These are phyloP conservation scores for Sphagnum tenellum DNA, from an alignment of 225 moss, liverwort and hornwort genomes.

Conservation along the genomic window DNA sequence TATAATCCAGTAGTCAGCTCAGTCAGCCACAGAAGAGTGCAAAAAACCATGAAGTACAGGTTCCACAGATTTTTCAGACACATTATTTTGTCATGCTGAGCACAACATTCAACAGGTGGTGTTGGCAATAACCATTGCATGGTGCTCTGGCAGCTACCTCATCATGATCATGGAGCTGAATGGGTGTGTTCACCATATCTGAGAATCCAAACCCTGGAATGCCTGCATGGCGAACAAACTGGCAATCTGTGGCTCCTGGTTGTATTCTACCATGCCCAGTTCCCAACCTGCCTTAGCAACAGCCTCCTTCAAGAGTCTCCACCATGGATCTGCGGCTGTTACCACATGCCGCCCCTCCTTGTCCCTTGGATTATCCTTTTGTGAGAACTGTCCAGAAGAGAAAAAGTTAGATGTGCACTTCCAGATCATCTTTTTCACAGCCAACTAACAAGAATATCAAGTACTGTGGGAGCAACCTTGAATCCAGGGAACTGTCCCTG, in stretches of 20 bases:
- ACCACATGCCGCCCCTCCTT: conserved; percentile 27
- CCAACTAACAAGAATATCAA: too few species aligned
- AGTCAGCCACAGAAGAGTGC: too few species aligned
- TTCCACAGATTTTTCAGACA: too few species aligned
- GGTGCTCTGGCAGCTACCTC: conserved; percentile 34
- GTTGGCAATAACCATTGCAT: neutral
- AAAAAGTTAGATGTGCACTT: too few species aligned
- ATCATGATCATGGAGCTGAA: conserved; percentile 76
- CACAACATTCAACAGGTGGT: neutral
- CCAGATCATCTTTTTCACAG: too few species aligned
- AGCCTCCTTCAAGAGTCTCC: conserved; percentile 52
- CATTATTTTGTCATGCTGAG: neutral
- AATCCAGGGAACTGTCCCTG: too few species aligned
- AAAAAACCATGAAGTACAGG: too few species aligned
- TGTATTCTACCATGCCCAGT: conserved; percentile 64
- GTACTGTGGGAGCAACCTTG: too few species aligned
- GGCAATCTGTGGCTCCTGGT: conserved; percentile 59
- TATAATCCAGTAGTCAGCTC: too few species aligned
- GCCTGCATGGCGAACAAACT: conserved; percentile 44
- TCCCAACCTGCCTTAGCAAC: conserved; percentile 66
- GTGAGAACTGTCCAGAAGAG: conserved; percentile 34
- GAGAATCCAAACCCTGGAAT: conserved; percentile 75
- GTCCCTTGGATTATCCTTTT: conserved; percentile 31
- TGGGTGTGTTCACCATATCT: conserved; percentile 85
- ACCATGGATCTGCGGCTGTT: conserved; percentile 76